Conservation (phyloP, 768 basidiomycete genomes). For the Serendipita vermifera region DNA sequence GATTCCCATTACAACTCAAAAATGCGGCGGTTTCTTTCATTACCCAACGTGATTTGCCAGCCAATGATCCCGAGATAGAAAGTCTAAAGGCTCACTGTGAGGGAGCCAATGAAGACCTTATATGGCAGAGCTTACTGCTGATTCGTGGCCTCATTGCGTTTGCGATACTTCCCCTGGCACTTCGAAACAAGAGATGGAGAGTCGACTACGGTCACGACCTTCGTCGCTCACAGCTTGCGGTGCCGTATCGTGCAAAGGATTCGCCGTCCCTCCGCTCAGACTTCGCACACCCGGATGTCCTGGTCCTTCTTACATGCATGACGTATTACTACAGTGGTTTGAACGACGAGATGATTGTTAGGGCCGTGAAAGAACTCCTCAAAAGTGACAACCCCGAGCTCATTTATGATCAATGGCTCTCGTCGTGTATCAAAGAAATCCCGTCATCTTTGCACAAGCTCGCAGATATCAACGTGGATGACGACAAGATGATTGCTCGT, state of each 20-base stretch:
- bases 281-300: slow-evolving; percentile 41
- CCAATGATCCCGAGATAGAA: neutral
- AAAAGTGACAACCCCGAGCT: slow-evolving; percentile 33
- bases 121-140: slow-evolving; percentile 32
- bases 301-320: slow-evolving; percentile 33
- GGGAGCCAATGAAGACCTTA: slow-evolving; percentile 15
- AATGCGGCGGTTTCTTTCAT: slow-evolving; percentile 20
- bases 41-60: slow-evolving; percentile 15
- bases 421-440: too few relatives aligned
- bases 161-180: slow-evolving; percentile 28
- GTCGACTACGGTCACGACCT: slow-evolving; percentile 39
- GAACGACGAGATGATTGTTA: too few relatives aligned
- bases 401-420: too few relatives aligned
- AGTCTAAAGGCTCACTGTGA: neutral
- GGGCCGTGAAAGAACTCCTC: too few relatives aligned
- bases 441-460: too few relatives aligned
- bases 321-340: slow-evolving; percentile 40
- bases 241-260: slow-evolving; percentile 34
- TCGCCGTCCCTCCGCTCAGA: slow-evolving; percentile 30
- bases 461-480: too few relatives aligned
- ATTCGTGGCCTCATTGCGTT: slow-evolving; percentile 33
- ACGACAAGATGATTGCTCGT: neutral
- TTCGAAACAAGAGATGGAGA: slow-evolving; percentile 33
- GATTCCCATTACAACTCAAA: slow-evolving; percentile 16
- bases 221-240: slow-evolving; percentile 33